Conservation (phyloP, 139 green algal genomes). For the Tetradesmus lagerheimii region DNA sequence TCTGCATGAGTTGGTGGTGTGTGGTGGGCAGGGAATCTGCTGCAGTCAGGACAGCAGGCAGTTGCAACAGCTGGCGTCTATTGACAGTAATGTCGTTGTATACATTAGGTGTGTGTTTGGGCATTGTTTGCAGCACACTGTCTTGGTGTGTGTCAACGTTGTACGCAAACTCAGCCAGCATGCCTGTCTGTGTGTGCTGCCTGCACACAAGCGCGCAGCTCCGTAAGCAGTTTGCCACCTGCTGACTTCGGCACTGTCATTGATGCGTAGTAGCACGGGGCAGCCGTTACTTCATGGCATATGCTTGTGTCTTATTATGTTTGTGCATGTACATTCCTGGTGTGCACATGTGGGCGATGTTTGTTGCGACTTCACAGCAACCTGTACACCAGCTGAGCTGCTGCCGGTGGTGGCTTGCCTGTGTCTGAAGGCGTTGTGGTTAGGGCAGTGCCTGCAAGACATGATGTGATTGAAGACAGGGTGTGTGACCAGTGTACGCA, state of each 20-base stretch:
- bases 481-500: not conserved
- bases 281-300: no score
- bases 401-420: not conserved
- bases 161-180: not conserved
- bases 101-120: not conserved
- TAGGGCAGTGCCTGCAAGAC: no score
- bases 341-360: not conserved
- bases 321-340: not conserved
- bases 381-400: not conserved
- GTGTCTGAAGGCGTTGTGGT: no score
- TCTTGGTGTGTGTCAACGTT: not conserved
- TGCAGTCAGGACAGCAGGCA: not conserved
- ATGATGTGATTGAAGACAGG: no score
- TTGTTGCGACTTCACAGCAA: not conserved
- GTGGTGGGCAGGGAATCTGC: not conserved
- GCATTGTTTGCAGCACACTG: not conserved
- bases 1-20: not conserved
- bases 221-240: no score
- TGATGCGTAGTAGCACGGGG: not conserved
- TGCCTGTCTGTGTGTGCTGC: not conserved
- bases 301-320: no score
- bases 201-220: no score
- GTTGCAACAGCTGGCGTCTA: no score
- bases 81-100: not conserved
- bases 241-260: no score